Conservation (phyloP, 2,329 filamentous ascomycete species). For the Phyllosticta citribraziliensis region DNA sequence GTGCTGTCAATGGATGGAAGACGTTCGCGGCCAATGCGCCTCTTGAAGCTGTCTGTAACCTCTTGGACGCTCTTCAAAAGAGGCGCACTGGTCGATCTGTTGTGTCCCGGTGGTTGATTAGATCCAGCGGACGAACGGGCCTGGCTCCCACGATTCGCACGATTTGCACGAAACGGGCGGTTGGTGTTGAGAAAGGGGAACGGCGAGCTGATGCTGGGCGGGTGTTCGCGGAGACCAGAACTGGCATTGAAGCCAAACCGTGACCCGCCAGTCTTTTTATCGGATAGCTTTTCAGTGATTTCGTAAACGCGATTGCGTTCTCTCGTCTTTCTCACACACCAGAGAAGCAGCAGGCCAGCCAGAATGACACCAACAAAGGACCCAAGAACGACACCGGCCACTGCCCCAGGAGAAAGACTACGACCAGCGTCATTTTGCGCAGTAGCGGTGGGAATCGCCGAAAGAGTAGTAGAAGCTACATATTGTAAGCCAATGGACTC, state of each 20-base stretch:
- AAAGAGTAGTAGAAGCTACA: not conserved
- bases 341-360: not conserved
- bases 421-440: not conserved
- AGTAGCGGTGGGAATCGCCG: not conserved
- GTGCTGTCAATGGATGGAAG: slow-evolving; percentile 2
- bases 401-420: not conserved
- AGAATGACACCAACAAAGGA: not conserved
- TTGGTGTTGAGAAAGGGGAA: not conserved
- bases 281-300: not conserved
- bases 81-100: slow-evolving; percentile 7
- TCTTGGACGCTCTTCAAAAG: not conserved
- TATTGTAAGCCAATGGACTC: no score
- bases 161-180: not conserved
- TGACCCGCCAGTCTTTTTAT: not conserved
- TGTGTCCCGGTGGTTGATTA: not conserved
- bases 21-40: not conserved
- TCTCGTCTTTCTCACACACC: not conserved
- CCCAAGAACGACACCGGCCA: not conserved
- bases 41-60: slow-evolving; percentile 1
- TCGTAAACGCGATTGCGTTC: not conserved
- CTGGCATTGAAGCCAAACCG: not conserved
- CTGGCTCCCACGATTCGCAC: not conserved
- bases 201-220: not conserved
- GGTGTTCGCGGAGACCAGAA: not conserved
- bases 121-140: not conserved